Conservation (phyloP, 2,329 filamentous ascomycete species). For the Nothophoma quercina region DNA sequence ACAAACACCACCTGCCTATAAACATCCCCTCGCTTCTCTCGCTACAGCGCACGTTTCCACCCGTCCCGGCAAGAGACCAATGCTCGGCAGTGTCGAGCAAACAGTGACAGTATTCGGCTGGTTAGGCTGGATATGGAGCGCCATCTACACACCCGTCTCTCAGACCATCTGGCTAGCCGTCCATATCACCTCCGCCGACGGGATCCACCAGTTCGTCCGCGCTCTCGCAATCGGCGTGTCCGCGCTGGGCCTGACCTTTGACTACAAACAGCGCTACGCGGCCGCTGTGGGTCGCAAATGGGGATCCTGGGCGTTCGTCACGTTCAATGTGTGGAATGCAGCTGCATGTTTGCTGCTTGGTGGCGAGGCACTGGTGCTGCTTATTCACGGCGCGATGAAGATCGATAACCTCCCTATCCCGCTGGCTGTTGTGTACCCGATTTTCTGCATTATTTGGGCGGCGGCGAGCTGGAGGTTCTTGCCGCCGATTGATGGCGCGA, state of each 20-base stretch:
- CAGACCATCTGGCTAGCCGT: constrained; percentile 15
- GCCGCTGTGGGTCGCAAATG: constrained; percentile 4
- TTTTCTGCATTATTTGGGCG: neutral
- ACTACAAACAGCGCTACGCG: constrained; percentile 19
- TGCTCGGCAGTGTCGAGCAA: neutral
- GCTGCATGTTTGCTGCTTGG: constrained; percentile 1
- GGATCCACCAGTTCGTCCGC: constrained; percentile 6
- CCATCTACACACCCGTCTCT: constrained; percentile 19
- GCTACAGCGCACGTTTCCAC: no score
- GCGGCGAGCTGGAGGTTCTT: neutral
- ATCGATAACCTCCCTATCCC: neutral
- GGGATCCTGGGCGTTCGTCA: constrained; percentile 17
- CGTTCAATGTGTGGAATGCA: constrained; percentile 10
- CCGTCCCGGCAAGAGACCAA: neutral
- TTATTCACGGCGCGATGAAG: neutral
- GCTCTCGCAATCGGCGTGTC: constrained; percentile 18
- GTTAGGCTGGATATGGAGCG: constrained; percentile 19
- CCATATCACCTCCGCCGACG: neutral
- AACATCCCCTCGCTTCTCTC: no score
- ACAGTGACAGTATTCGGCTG: constrained; percentile 3
- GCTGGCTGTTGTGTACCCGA: neutral
- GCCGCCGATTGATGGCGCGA: neutral
- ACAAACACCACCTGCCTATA: neutral
- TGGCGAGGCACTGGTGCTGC: neutral
- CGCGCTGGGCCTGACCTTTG: constrained; percentile 15